Evolutionary conservation across 805 yeast genomes (phyloP), one percentile per base, ranked within the genome.

Genomic region (Myxozyma vanderwaltii): DNA sequence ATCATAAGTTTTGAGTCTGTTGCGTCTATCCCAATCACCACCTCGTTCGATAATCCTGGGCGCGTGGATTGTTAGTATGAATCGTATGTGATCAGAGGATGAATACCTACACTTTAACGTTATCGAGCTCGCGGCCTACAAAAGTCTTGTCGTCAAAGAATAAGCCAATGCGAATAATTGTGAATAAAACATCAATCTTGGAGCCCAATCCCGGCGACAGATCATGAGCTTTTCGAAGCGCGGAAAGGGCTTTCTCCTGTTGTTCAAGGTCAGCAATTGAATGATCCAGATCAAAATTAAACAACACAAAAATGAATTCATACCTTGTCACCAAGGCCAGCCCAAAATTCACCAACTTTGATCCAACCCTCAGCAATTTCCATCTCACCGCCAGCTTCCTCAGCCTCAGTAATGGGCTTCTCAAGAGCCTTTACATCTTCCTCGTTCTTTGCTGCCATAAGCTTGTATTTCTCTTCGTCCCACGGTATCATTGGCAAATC

Each of bases 21-120:
- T 94, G 70, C 96, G 85, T 75, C 99, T 88, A 76, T 94, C 99
- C 99, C 99, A 94, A 74, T 94, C 99, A 63, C 99, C 99, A 56
- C 98, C 99, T 70, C 90, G 88, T 69, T 92, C 98, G 69, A 94
- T 90, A 72, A 89, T 80, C 24, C 63, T 59, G 23, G n/a, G 31
- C 19, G 10, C 17, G 33, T 13, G n/a, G 7, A n/a, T n/a, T n/a
- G 44, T 29, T 8, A 39, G 49, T 27, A 23, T 39, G 19, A 26
- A 13, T 3, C 6, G 5, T 21, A 19, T 17, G 19, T 8, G 6
- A 35, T 4, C 17, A 15, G n/a, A 1, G 15, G 26, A n/a, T 26
- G 17, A 31, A 38, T 4, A 43, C 60, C 15, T 41, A 59, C 60
- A 77, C 70, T 70, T 87, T 84, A 19, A 86, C 84, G 67, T 85